Base-by-base conservation (phyloP, 108 stramenopile genomes). In the Skeletonema grethae region DNA sequence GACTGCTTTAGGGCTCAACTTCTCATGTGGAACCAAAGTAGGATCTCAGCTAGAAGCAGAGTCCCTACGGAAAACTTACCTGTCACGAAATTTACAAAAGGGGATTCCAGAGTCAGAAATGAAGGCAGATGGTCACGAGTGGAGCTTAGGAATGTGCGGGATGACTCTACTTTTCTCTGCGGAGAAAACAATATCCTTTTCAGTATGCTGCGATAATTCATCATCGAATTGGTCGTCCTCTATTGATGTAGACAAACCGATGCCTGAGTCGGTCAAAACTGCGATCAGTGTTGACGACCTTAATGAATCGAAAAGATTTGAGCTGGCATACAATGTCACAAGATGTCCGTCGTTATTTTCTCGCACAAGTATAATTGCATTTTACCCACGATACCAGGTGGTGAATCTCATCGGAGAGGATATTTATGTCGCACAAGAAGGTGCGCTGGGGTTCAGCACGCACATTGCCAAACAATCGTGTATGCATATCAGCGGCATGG, bases 101-200 rank as follows among this genome's bases (percentile, higher is more conserved):
- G 46, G 77, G 55, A 63, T 25, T 15, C 72, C 46, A 32, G 53
- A 45, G 71, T 86, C 18, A 64, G 87, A 90, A 18, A 73, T 84
- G 71, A 66, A 63, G 16, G 70, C 69, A 11, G 76, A 82, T 32
- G 89, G 89, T 4, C 75, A 88, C 56, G 82, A 93, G 50, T 93
- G 92, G 92, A 82, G 86, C 7, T 67, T 93, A 5, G 92, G 92
- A 7, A 86, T 79, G 79, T 82, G 73, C 69, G 89, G 92, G 2
- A 89, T 93, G 89, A 70, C 79, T 38, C 31, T 89, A 31, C 89
- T 83, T 59, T 93, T 87, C 77, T 85, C 86, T 5, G 43, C 50
- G 31, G 70, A 77, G 43, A 85, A 89, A 71, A 81, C 77, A 61
- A 67, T 93, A 46, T 77, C 89, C 3, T 43, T 93, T 5, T 69